Conservation (phyloP, 352 stramenopile genomes). For the Pythium insidiosum region DNA sequence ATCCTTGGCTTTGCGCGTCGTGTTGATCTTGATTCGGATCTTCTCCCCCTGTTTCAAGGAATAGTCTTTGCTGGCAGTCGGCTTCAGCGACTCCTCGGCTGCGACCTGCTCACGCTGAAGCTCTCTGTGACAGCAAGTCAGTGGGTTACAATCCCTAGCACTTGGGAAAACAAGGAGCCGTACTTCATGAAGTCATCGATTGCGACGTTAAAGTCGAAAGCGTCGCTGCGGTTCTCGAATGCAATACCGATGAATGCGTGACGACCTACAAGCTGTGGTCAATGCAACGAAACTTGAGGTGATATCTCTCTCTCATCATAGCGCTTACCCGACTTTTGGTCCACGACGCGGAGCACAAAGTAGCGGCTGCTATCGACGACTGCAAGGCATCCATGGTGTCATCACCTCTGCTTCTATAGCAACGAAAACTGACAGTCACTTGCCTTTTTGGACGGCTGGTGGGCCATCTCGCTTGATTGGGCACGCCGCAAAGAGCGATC, state of each 20-base stretch:
- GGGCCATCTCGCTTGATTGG: conserved; percentile 51
- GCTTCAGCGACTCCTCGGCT: conserved; percentile 23
- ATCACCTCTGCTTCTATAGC: too few relatives aligned
- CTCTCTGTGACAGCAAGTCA: conserved; percentile 24
- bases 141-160: neutral
- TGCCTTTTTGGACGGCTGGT: conserved; percentile 58
- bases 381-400: conserved; percentile 10
- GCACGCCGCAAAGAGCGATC: conserved; percentile 45
- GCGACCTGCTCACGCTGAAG: conserved; percentile 45
- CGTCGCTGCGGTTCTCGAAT: conserved; percentile 92
- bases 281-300: too few relatives aligned
- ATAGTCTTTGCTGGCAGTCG: conserved; percentile 72
- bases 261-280: too few relatives aligned
- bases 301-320: too few relatives aligned
- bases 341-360: conserved; percentile 90
- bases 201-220: conserved; percentile 93
- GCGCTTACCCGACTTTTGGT: conserved; percentile 56
- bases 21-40: conserved; percentile 85
- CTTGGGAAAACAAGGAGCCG: conserved; percentile 2
- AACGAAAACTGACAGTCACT: too few relatives aligned
- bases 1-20: conserved; percentile 40
- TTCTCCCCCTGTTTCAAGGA: conserved; percentile 90
- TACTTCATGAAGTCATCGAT: conserved; percentile 86
- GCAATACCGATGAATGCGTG: conserved; percentile 92
- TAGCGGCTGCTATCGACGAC: conserved; percentile 90